These are phyloP conservation scores for Pythium sukuiense DNA, from an alignment of 352 stramenopile genomes.

Conservation along the genomic window DNA sequence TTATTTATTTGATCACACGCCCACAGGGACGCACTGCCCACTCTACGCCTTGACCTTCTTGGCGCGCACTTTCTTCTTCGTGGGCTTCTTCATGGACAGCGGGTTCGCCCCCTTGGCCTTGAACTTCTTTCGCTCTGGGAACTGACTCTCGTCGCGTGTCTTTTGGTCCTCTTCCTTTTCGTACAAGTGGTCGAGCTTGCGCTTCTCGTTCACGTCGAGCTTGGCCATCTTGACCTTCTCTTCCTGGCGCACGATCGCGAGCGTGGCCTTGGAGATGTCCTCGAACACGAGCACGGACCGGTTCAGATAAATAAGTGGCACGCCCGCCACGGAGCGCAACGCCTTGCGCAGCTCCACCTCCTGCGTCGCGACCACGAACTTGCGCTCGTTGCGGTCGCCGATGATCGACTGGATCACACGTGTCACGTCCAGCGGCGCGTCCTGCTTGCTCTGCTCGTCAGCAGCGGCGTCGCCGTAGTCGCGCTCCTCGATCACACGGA, in stretches of 20 bases:
- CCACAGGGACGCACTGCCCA: neutral
- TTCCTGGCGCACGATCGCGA: conserved; percentile 78
- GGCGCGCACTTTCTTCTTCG: conserved; percentile 76
- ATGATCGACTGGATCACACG: conserved; percentile 55
- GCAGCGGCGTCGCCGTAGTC: conserved; percentile 26
- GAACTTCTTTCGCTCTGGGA: conserved; percentile 42
- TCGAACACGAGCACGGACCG: conserved; percentile 87
- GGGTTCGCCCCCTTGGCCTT: conserved; percentile 76
- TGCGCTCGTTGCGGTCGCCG: conserved; percentile 75
- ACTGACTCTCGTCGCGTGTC: conserved; percentile 15
- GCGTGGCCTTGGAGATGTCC: conserved; percentile 73
- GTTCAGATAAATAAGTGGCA: conserved; percentile 87
- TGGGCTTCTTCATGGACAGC: conserved; percentile 71
- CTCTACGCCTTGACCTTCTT: conserved; percentile 64
- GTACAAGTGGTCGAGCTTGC: conserved; percentile 61
- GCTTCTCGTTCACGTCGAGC: conserved; percentile 75
- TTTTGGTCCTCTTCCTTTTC: conserved; percentile 13
- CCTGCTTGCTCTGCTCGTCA: conserved; percentile 11
- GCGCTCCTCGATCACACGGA: conserved; percentile 58
- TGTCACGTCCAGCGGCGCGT: conserved; percentile 46
- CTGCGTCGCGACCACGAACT: conserved; percentile 84
- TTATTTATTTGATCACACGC: conserved; percentile 6
- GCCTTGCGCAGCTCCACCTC: conserved; percentile 80
- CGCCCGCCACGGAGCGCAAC: conserved; percentile 63
- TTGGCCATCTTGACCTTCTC: conserved; percentile 72